These are phyloP conservation scores for Geotrichum australiense DNA, from an alignment of 1,139 yeast species.

Conservation along the genomic window DNA sequence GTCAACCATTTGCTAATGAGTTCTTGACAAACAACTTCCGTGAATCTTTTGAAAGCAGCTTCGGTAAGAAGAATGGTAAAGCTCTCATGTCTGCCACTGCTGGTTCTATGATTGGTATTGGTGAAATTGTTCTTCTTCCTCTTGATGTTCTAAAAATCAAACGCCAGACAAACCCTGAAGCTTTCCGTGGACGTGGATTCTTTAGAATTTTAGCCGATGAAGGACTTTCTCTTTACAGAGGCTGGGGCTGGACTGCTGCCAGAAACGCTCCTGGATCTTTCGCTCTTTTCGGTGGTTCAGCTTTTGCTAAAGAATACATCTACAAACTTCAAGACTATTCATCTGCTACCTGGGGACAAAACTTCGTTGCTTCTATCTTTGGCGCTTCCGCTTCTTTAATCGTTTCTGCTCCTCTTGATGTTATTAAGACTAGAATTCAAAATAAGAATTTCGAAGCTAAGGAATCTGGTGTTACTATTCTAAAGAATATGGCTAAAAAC, in stretches of 20 bases:
- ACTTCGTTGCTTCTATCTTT: constrained; percentile 89
- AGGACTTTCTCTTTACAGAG: constrained; percentile 89
- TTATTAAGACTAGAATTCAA: constrained; percentile 96
- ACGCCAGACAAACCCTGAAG: constrained; percentile 98
- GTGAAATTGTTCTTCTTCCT: constrained; percentile 93
- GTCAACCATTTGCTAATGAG: constrained; percentile 98
- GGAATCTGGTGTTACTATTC: constrained; percentile 84
- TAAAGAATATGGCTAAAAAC: constrained; percentile 85
- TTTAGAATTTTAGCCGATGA: constrained; percentile 78
- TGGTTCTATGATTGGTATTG: constrained; percentile 94
- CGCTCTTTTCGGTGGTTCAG: constrained; percentile 96
- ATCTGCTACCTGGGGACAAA: constrained; percentile 89
- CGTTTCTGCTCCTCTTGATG: constrained; percentile 97
- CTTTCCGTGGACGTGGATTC: constrained; percentile 97
- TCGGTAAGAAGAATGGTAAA: constrained; percentile 94
- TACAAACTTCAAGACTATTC: constrained; percentile 81
- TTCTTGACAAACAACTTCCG: constrained; percentile 72
- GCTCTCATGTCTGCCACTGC: constrained; percentile 96
- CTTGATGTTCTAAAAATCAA: constrained; percentile 94
- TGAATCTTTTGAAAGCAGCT: constrained; percentile 59
- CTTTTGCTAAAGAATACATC: constrained; percentile 95
- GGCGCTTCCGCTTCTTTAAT: constrained; percentile 97
- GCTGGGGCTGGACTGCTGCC: constrained; percentile 99
- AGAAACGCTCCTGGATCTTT: constrained; percentile 99
- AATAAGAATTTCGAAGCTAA: constrained; percentile 94